phyloP scores from a whole-genome alignment of 176 grass and related monocot species.

The Avena eriantha region DNA sequence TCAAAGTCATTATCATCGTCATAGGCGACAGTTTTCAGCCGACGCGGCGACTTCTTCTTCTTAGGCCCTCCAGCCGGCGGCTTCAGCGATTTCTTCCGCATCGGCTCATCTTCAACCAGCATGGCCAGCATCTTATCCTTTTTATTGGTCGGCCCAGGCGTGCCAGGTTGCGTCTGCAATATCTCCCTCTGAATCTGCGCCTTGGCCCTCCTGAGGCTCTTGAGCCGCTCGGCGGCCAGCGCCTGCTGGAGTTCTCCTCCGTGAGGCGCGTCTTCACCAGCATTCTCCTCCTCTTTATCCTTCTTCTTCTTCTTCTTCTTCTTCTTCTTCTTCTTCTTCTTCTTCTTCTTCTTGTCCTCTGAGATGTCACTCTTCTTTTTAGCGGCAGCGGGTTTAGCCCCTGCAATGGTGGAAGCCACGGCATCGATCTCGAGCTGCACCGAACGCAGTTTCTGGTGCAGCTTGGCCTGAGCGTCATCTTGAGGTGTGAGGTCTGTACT shows the following conservation, averaged over 20 bases:
- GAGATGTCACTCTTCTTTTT: conserved; percentile 24
- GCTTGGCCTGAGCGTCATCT: conserved; percentile 46
- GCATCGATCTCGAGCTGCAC: conserved; percentile 87
- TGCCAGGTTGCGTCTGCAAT: conserved; percentile 36
- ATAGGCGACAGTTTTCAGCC: conserved; percentile 66
- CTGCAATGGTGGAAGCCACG: conserved; percentile 70
- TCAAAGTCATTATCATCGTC: conserved; percentile 82
- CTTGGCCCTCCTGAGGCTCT: conserved; percentile 79
- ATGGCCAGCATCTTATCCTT: conserved; percentile 55
- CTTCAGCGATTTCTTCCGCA: conserved; percentile 48
- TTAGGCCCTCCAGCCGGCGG: conserved; percentile 23
- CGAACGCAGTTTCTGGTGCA: conserved; percentile 65
- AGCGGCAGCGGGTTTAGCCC: conserved; percentile 19
- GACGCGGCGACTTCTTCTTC: conserved; percentile 39
- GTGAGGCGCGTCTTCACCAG: conserved; percentile 30
- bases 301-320: conserved; percentile 38
- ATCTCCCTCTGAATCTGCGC: conserved; percentile 79
- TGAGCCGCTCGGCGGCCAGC: conserved; percentile 80
- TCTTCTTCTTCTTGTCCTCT: conserved; percentile 25
- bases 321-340: too few relatives aligned
- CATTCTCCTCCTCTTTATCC: not conserved
- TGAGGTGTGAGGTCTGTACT: conserved; percentile 10
- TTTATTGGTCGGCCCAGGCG: conserved; percentile 17
- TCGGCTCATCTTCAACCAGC: conserved; percentile 69
- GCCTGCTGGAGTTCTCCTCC: conserved; percentile 70